Percentiles rank a stretch among this genome's conserved stretches.
Conservation (phyloP, 192 early-diverging fungal genomes). For the Coemansia erecta region DNA sequence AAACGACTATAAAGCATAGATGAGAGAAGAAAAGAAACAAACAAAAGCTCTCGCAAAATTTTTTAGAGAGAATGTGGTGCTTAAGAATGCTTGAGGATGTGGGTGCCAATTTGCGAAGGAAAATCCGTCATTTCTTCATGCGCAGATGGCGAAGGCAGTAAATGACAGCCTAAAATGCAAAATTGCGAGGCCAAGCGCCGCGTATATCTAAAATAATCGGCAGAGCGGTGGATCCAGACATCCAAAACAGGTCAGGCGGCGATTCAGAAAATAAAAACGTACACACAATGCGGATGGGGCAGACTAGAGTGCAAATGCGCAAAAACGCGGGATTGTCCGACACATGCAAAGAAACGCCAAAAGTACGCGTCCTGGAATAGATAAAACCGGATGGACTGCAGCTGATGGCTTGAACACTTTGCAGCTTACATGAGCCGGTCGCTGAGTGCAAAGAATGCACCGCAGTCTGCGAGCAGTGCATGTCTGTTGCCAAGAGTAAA, state of each 20-base stretch:
- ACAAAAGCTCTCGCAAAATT: neutral
- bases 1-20: neutral
- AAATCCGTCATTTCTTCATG: too few species aligned
- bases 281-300: too few species aligned
- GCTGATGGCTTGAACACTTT: neutral
- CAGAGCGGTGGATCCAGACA: neutral
- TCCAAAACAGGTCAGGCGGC: conserved; percentile 5
- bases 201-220: neutral
- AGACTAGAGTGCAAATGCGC: conserved; percentile 2
- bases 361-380: conserved; percentile 1
- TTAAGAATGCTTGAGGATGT: neutral
- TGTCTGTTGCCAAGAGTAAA: too few species aligned
- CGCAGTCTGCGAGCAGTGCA: too few species aligned
- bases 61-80: too few species aligned
- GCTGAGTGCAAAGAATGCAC: too few species aligned
- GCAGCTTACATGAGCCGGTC: too few species aligned
- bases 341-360: conserved; percentile 4
- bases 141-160: neutral
- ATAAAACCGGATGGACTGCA: neutral
- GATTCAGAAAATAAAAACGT: too few species aligned
- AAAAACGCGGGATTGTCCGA: conserved; percentile 1
- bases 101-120: too few species aligned
- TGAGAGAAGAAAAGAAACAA: neutral
- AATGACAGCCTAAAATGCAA: neutral
- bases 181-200: conserved; percentile 5